Evolutionary conservation across 495 filamentous ascomycete genomes (phyloP).

Genomic region (Friedmanniomyces simplex): DNA sequence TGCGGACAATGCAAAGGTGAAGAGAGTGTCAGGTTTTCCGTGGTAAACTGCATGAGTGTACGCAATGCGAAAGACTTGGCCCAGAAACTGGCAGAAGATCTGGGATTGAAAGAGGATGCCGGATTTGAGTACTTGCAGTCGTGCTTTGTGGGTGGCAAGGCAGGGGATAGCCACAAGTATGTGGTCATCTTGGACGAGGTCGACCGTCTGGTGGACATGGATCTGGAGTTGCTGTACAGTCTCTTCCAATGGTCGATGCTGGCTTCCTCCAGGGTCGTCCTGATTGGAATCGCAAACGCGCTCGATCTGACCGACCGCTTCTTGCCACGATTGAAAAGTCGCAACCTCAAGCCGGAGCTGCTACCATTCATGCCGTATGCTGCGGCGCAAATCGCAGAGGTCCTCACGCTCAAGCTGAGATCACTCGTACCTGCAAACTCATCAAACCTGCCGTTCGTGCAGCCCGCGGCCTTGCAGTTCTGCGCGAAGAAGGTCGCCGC

Average conservation of each 20-base stretch:
- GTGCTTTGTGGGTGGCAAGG: constrained; percentile 13
- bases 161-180: constrained; percentile 38
- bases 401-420: constrained; percentile 75
- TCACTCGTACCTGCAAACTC: constrained; percentile 36
- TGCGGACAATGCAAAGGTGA: constrained; percentile 45
- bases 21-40: constrained; percentile 48
- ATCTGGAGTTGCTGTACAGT: constrained; percentile 75
- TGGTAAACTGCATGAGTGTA: constrained; percentile 95
- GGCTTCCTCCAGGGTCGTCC: constrained; percentile 60
- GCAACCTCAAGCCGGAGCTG: constrained; percentile 77
- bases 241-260: constrained; percentile 90
- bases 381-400: constrained; percentile 73
- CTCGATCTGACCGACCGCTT: constrained; percentile 93
- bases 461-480: constrained; percentile 85
- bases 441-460: constrained; percentile 55
- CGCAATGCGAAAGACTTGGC: constrained; percentile 76
- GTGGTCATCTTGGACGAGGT: constrained; percentile 88
- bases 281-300: constrained; percentile 94
- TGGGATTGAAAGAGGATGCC: constrained; percentile 45
- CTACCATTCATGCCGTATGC: constrained; percentile 91
- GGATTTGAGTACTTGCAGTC: constrained; percentile 11
- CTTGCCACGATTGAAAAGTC: constrained; percentile 83
- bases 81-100: constrained; percentile 55
- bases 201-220: constrained; percentile 79
- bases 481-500: constrained; percentile 88